Percentiles rank a stretch among this genome's conserved stretches.
These are phyloP conservation scores for Boletus pseudopeckii DNA, from an alignment of 768 basidiomycete species.

Conservation along the genomic window DNA sequence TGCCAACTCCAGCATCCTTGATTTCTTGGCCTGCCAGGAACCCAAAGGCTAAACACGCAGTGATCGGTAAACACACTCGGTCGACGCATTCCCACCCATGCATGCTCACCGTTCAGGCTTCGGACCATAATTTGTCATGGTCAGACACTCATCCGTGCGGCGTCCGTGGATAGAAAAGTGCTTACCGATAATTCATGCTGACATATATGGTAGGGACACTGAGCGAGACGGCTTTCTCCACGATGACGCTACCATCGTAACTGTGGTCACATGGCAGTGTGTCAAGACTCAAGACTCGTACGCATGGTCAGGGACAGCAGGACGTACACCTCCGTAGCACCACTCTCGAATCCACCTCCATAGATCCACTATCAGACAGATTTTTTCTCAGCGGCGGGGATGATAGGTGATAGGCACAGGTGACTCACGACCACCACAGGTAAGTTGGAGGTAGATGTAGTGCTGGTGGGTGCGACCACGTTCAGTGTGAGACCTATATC, in stretches of 20 bases:
- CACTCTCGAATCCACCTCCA: slow-evolving; percentile 36
- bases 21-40: slow-evolving; percentile 42
- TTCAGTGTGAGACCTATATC: slow-evolving; percentile 48
- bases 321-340: slow-evolving; percentile 18
- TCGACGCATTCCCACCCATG: background rate
- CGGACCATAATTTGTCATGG: background rate
- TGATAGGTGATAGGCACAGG: background rate
- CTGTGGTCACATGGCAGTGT: background rate
- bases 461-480: slow-evolving; percentile 43
- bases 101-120: slow-evolving; percentile 7
- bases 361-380: slow-evolving; percentile 28
- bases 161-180: background rate
- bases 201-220: slow-evolving; percentile 37
- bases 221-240: slow-evolving; percentile 31
- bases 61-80: background rate
- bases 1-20: slow-evolving; percentile 39
- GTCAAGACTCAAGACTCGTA: background rate
- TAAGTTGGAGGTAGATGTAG: slow-evolving; percentile 40
- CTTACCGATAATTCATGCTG: slow-evolving; percentile 41
- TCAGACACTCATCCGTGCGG: background rate
- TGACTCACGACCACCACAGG: slow-evolving; percentile 52
- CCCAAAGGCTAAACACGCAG: slow-evolving; percentile 28
- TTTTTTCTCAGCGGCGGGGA: background rate
- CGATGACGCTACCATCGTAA: slow-evolving; percentile 22
- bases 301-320: no score